Base-by-base conservation (phyloP, 768 basidiomycete genomes). In the Albatrellus ellisii region DNA sequence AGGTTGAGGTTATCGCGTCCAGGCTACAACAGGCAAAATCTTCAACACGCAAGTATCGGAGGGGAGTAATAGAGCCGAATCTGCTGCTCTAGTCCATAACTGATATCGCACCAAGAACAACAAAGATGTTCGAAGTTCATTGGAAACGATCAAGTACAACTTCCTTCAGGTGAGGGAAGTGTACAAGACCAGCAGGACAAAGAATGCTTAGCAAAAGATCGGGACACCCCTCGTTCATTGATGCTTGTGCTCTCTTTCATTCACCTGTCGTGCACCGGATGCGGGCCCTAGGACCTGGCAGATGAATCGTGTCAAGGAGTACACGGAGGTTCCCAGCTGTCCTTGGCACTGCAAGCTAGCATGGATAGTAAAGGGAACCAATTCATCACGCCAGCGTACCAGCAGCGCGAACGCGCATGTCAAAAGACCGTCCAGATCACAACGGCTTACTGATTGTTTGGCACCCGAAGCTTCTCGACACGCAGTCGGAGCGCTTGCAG, bases 11-110 rank as follows among this genome's bases (percentile, higher is more conserved):
- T 56, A 59, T 59, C 59, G 59, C 67, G 60, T 67, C 68, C 68
- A 65, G 66, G 64, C 66, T 57, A 51, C 52, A 66, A 65, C 70
- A 72, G 73, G 71, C 67, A 59, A 62, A 63, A 65, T 64, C 59
- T 63, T 66, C 63, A 62, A 66, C 64, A 62, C 63, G 63, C 65
- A 45, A 20, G 59, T 46, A 50, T 56, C 59, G 49, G 46, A 46
- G 49, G 49, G 62, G 60, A 62, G 64, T 58, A 59, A 55, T 59
- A 56, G 31, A 57, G 58, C 49, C 55, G 56, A 36, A 56, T 58
- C 61, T 54, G 63, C 54, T 59, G 59, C 58, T 46, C 41, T 41
- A 57, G 66, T 69, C 72, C 70, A 62, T 69, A 66, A 70, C 69
- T 69, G 57, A 57, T 58, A 63, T 61, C 62, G 62, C 53, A 65